Percentiles rank a stretch among this genome's conserved stretches.
Conservation (phyloP, 345 rosid genomes). For the Sonneratia alba region DNA sequence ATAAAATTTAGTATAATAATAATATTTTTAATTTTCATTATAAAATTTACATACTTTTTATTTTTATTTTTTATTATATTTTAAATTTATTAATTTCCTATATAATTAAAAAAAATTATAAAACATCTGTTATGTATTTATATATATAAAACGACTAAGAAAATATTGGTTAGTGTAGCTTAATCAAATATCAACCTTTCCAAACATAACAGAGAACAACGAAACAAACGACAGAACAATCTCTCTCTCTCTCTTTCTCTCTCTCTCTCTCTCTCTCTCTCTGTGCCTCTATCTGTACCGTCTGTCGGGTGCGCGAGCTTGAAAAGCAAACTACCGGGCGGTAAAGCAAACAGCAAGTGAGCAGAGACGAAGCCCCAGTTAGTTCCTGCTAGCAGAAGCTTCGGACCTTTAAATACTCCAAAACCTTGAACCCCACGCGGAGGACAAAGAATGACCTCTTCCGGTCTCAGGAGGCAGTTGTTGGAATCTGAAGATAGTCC, state of each 20-base stretch:
- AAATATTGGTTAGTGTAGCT: not conserved
- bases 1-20: no score
- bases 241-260: not conserved
- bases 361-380: not conserved
- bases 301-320: conserved; percentile 9
- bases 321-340: conserved; percentile 14
- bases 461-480: not conserved
- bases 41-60: no score
- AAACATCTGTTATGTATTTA: no score
- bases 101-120: no score
- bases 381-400: not conserved
- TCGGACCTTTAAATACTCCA: not conserved
- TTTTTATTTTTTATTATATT: no score
- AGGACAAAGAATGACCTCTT: not conserved
- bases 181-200: not conserved
- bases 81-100: no score
- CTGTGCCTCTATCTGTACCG: not conserved
- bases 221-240: not conserved
- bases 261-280: no score
- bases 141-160: not conserved
- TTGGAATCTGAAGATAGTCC: not conserved
- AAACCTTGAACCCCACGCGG: conserved; percentile 1
- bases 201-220: not conserved
- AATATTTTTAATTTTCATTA: no score
- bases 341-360: not conserved